These are phyloP conservation scores for Nothopassalora personata DNA, from an alignment of 2,329 filamentous ascomycete genomes.

Conservation along the genomic window DNA sequence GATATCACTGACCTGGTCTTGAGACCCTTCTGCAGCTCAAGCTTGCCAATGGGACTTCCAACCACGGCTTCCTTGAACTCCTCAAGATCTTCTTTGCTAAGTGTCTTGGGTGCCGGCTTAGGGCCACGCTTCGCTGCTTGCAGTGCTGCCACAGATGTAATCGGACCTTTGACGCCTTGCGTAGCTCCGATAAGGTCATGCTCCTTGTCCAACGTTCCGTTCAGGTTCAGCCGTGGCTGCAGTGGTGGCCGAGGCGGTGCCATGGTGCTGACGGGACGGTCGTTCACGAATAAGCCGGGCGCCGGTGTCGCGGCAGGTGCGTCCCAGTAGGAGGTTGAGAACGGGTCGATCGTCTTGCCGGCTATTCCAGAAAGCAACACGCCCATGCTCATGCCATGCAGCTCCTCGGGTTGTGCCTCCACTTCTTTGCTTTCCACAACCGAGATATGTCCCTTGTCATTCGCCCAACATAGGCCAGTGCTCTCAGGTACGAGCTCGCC, in stretches of 20 bases:
- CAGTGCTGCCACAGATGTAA: constrained; percentile 26
- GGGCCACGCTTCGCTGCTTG: constrained; percentile 29
- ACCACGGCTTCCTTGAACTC: constrained; percentile 67
- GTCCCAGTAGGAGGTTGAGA: constrained; percentile 75
- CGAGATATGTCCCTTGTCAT: constrained; percentile 45
- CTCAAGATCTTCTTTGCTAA: constrained; percentile 56
- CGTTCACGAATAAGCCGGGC: constrained; percentile 11
- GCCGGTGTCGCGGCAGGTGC: constrained; percentile 23
- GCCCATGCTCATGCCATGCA: constrained; percentile 29
- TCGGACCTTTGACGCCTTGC: constrained; percentile 31
- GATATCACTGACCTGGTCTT: constrained; percentile 56
- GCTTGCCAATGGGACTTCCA: constrained; percentile 66
- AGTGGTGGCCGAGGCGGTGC: constrained; percentile 41
- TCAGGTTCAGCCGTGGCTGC: constrained; percentile 34
- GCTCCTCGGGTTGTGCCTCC: constrained; percentile 29
- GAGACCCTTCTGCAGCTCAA: constrained; percentile 67
- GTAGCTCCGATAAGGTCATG: constrained; percentile 27
- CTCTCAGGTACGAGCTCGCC: constrained; percentile 70
- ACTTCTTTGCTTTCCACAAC: constrained; percentile 42
- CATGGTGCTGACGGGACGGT: constrained; percentile 25
- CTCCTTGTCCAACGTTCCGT: constrained; percentile 14
- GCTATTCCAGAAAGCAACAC: constrained; percentile 27
- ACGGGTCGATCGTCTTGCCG: constrained; percentile 69
- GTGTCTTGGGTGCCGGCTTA: constrained; percentile 38
- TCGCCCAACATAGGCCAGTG: constrained; percentile 81